Evolutionary conservation across 495 filamentous ascomycete genomes (phyloP), one percentile per base, ranked within the genome.

Genomic region (Friedmanniomyces simplex): DNA sequence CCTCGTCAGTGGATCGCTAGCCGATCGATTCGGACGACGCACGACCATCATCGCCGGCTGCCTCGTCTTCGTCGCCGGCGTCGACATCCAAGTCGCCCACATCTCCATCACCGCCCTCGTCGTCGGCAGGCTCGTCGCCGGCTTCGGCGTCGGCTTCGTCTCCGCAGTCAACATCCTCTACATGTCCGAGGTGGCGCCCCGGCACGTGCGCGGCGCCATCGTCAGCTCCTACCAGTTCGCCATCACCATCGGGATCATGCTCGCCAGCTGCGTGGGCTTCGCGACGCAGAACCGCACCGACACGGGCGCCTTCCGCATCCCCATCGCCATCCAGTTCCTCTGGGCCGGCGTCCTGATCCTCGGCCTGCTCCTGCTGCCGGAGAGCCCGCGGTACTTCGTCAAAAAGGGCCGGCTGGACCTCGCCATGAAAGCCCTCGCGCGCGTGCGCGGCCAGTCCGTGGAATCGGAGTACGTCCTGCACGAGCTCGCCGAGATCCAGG

Each of bases 161-260:
- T 86, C 82, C 0, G 83, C 85, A 58, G 80, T 87, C 65, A 79
- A 87, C 70, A 84, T 87, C 67, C 74, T 87, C 39, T 88, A 86
- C 73, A 84, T 86, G 82, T 82, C 80, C 25, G 84, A 86, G 70
- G 76, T 78, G 55, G 74, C 77, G 10, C 83, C 83, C 24, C 79
- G 78, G 70, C 79, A 79, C 63, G 79, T 86, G 48, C 80, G 84
- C 65, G 84, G 84, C 68, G 80, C 81, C 24, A 76, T 87, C 47
- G 84, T 87, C 34, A 79, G 80, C 1, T 81, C 79, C 22, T 86
- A 86, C 72, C 82, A 85, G 66, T 86, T 86, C 72, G 82, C 79
- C 67, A 78, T 86, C 67, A 87, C 84, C 45, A 80, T 86, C 54
- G 84, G 83, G 70, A 72, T 91, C 64, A 77, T 90, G 70, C 66